Percentiles rank a stretch among this genome's conserved stretches.
Conservation (phyloP, 1,284 basidiomycete genomes). For the Inonotus obliquus region DNA sequence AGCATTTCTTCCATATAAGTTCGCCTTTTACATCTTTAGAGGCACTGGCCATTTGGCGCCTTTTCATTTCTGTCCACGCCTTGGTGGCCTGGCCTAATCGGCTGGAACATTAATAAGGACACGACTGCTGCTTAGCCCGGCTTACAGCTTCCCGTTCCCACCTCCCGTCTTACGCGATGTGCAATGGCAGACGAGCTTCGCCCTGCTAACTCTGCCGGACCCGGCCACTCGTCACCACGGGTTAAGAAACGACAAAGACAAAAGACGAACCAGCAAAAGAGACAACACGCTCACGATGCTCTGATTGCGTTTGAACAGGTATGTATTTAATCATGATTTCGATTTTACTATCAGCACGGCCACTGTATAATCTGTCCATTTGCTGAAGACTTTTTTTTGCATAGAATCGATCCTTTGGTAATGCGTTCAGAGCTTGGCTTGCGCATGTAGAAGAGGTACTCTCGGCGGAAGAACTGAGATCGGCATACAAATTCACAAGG, state of each 20-base stretch:
- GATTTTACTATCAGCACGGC: neutral
- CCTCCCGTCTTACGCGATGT: slow-evolving; percentile 7
- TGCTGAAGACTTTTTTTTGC: neutral
- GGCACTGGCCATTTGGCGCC: neutral
- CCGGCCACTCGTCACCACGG: slow-evolving; percentile 5
- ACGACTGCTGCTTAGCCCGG: neutral
- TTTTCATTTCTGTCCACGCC: slow-evolving; percentile 1
- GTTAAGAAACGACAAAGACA: slow-evolving; percentile 13
- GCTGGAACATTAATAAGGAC: neutral
- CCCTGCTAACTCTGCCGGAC: neutral
- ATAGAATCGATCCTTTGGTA: slow-evolving; percentile 16
- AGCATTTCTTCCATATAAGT: slow-evolving; percentile 13
- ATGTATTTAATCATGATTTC: neutral
- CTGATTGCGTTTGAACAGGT: slow-evolving; percentile 16
- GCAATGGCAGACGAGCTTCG: slow-evolving; percentile 18
- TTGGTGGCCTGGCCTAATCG: slow-evolving; percentile 4
- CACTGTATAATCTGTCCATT: neutral
- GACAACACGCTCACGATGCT: slow-evolving; percentile 13
- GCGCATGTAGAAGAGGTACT: slow-evolving; percentile 15
- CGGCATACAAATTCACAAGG: slow-evolving; percentile 18
- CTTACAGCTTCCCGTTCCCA: slow-evolving; percentile 3
- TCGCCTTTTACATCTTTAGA: slow-evolving; percentile 1
- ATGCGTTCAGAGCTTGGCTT: slow-evolving; percentile 19
- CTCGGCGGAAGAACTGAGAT: slow-evolving; percentile 14
- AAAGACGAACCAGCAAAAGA: slow-evolving; percentile 17